These are phyloP conservation scores for Stylonectria norvegica DNA, from an alignment of 2,329 filamentous ascomycete species.

Conservation along the genomic window DNA sequence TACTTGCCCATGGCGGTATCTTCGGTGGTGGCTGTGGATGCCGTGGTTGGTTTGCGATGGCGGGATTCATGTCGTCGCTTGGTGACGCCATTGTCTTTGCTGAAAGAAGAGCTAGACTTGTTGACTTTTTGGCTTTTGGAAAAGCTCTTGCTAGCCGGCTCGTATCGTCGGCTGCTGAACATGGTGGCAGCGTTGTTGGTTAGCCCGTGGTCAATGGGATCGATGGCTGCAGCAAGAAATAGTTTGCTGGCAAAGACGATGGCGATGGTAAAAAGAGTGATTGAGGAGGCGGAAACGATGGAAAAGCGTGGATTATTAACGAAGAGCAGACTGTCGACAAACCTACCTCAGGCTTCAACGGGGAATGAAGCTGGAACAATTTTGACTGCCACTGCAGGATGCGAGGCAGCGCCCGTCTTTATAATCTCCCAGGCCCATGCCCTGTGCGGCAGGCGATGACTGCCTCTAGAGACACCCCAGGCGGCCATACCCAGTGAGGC, in stretches of 20 bases:
- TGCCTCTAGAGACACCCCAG: slow-evolving; percentile 24
- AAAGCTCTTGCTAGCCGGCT: slow-evolving; percentile 49
- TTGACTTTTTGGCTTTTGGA: slow-evolving; percentile 49
- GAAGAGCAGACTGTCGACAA: slow-evolving; percentile 4
- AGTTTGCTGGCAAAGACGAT: slow-evolving; percentile 9
- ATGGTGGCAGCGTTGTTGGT: slow-evolving; percentile 30
- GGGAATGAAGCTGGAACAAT: slow-evolving; percentile 13
- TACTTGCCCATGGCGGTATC: slow-evolving; percentile 45
- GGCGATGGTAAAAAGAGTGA: slow-evolving; percentile 7
- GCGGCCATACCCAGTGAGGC: slow-evolving; percentile 17
- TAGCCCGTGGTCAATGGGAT: slow-evolving; percentile 7
- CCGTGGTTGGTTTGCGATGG: slow-evolving; percentile 46
- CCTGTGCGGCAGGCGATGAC: slow-evolving; percentile 16
- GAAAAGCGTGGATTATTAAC: slow-evolving; percentile 10
- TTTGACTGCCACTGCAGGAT: slow-evolving; percentile 16
- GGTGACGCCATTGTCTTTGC: slow-evolving; percentile 51
- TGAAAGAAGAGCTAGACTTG: slow-evolving; percentile 54
- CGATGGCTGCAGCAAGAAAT: slow-evolving; percentile 5
- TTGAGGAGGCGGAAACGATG: slow-evolving; percentile 13
- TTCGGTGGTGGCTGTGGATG: slow-evolving; percentile 38
- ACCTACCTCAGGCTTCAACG: slow-evolving; percentile 34
- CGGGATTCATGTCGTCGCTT: slow-evolving; percentile 53
- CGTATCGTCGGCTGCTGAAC: slow-evolving; percentile 46
- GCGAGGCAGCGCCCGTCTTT: slow-evolving; percentile 21
- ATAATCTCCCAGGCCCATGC: slow-evolving; percentile 23